Percentiles rank a stretch among this genome's conserved stretches.
phyloP scores from a whole-genome alignment of 1,284 basidiomycete species.

The Chiua sp. region DNA sequence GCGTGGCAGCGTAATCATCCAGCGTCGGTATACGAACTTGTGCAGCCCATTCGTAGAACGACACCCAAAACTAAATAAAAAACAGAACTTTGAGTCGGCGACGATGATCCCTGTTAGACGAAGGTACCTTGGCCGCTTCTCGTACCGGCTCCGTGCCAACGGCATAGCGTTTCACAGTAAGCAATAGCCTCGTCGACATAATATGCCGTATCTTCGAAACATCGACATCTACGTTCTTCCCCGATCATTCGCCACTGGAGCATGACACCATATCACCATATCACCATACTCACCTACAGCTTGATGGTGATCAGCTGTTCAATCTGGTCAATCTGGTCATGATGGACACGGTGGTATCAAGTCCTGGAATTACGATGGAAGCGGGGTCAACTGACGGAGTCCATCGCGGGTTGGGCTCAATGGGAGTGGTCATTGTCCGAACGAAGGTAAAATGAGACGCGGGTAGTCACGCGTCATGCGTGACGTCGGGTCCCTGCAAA shows the following conservation, averaged over 20 bases:
- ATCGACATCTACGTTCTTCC: conserved; percentile 91
- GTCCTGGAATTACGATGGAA: conserved; percentile 72
- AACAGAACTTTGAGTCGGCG: too few relatives aligned
- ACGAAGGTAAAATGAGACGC: conserved; percentile 8
- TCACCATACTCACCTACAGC: conserved; percentile 59
- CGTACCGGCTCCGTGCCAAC: conserved; percentile 87
- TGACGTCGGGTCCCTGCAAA: too few relatives aligned
- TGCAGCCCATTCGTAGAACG: conserved; percentile 92
- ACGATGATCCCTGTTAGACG: too few relatives aligned
- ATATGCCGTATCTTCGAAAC: conserved; percentile 90
- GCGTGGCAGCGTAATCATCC: conserved; percentile 63
- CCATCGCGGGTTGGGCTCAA: conserved; percentile 65
- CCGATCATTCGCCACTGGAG: conserved; percentile 18
- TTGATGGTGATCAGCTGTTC: conserved; percentile 95
- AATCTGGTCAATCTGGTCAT: conserved; percentile 92
- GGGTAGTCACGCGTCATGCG: conserved; percentile 28
- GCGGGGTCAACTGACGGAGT: conserved; percentile 64
- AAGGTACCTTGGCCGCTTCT: conserved; percentile 80
- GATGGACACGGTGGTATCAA: conserved; percentile 76
- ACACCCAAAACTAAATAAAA: conserved; percentile 84
- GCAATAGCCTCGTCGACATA: conserved; percentile 82
- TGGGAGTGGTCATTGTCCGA: conserved; percentile 35
- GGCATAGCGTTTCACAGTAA: conserved; percentile 88
- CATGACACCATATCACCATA: background rate
- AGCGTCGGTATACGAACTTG: conserved; percentile 80